Base-by-base conservation (phyloP, 2,329 filamentous ascomycete genomes). In the Trichophyton equinum region DNA sequence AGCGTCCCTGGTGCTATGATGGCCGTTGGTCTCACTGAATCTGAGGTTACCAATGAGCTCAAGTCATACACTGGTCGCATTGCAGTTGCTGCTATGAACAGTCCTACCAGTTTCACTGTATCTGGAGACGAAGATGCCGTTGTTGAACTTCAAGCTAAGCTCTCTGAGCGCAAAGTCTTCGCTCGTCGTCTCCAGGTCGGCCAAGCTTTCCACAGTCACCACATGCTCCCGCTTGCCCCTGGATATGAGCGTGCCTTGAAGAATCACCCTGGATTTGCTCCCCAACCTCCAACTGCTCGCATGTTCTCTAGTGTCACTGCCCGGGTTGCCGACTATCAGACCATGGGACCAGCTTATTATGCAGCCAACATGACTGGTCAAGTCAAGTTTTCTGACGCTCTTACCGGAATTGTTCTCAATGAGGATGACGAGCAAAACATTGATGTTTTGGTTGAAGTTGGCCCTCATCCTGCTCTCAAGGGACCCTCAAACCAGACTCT, bases 401-500 rank as follows among this genome's bases (percentile, higher is more conserved):
- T 69, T 25, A 60, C 49, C 8, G 58, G 58, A 6, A 62, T 53
- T 38, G 57, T 62, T 7, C 47, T 62, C 13, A 27, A 62, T 36
- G 57, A 62, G 22, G 61, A 62, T 15, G 58, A 62, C 38, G 46
- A 61, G n/a, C 22, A 63, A 63, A 13, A 69, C 66, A 59, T 66
- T 3, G 65, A 68, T 25, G 36, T 68, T 4, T 44, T 69, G 6
- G n/a, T 72, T 51, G 68, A 73, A 61, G 57, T 70, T 60, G 70
- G 72, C 5, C 71, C 73, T 2, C 72, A 74, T 56, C 67, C 68
- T 30, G 71, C 72, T 2, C 65, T 75, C 3, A 66, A 64, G n/a
- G 72, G 70, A 0, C 72, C 73, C 1, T 64, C 62, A n/a, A 49
- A 57, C 36, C 62, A 64, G 53, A 64, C 62, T 51, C 38, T 64